A percentile compares a stretch with the other conserved stretches of the same genome.
These are phyloP conservation scores for Barnettozyma salicaria DNA, from an alignment of 805 yeast genomes.

Conservation along the genomic window DNA sequence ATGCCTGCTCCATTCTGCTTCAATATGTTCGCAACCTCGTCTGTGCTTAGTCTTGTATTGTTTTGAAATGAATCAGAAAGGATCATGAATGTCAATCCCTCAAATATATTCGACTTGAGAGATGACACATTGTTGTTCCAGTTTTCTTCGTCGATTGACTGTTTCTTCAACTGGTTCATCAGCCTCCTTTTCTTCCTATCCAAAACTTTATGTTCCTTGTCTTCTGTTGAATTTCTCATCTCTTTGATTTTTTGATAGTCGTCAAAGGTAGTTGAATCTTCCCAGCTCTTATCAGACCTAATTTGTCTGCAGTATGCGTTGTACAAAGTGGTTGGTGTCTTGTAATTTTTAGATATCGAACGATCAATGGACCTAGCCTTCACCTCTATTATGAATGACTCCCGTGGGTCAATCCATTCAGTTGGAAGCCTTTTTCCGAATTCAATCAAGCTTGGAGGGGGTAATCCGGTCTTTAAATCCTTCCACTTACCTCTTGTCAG, in stretches of 20 bases:
- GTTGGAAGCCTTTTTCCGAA: slow-evolving; percentile 62
- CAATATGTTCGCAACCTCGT: slow-evolving; percentile 35
- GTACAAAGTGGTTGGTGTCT: slow-evolving; percentile 63
- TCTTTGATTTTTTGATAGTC: slow-evolving; percentile 42
- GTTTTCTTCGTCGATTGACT: slow-evolving; percentile 19
- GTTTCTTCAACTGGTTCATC: slow-evolving; percentile 7
- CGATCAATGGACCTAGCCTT: slow-evolving; percentile 70
- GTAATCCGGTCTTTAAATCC: slow-evolving; percentile 31
- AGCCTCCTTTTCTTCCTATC: slow-evolving; percentile 21
- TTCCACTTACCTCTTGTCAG: slow-evolving; percentile 60
- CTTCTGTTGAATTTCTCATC: slow-evolving; percentile 15
- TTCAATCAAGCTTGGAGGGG: slow-evolving; percentile 37
- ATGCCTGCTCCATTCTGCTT: slow-evolving; percentile 47
- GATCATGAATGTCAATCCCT: slow-evolving; percentile 42
- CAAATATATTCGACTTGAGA: slow-evolving; percentile 35
- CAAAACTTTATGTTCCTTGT: slow-evolving; percentile 25
- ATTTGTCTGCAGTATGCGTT: slow-evolving; percentile 68
- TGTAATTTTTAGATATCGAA: slow-evolving; percentile 43
- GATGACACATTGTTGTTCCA: slow-evolving; percentile 21
- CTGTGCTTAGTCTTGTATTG: slow-evolving; percentile 26
- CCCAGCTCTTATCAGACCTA: slow-evolving; percentile 62
- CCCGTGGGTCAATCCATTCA: slow-evolving; percentile 73
- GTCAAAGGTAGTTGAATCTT: slow-evolving; percentile 45
- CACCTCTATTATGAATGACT: slow-evolving; percentile 75
- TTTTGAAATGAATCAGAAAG: slow-evolving; percentile 41